Evolutionary conservation across 2,329 filamentous ascomycete genomes (phyloP).

Genomic region (Fusarium phyllophilum): DNA sequence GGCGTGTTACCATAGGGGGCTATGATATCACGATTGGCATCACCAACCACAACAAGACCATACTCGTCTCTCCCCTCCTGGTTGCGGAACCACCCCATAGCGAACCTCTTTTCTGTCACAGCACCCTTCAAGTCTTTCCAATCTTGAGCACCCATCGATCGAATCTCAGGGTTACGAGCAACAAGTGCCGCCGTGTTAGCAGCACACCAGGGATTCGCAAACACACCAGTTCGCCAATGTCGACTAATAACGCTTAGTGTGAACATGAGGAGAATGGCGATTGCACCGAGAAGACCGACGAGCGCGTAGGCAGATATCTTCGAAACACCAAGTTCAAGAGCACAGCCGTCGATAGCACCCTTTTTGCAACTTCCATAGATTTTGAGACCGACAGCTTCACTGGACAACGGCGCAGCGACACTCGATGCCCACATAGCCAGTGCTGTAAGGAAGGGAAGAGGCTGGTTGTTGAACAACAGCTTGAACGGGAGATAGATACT

Average conservation of each 20-base stretch:
- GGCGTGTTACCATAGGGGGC: slow-evolving; percentile 20
- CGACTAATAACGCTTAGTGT: slow-evolving; percentile 29
- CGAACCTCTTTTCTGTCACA: slow-evolving; percentile 25
- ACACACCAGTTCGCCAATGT: slow-evolving; percentile 35
- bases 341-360: slow-evolving; percentile 32
- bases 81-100: slow-evolving; percentile 24
- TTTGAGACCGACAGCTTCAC: slow-evolving; percentile 38
- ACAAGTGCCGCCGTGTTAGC: slow-evolving; percentile 33
- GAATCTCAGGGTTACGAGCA: slow-evolving; percentile 31
- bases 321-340: slow-evolving; percentile 34
- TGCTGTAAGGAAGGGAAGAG: slow-evolving; percentile 42
- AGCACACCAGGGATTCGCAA: slow-evolving; percentile 38
- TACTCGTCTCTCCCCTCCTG: slow-evolving; percentile 28
- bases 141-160: slow-evolving; percentile 19
- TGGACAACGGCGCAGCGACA: slow-evolving; percentile 30
- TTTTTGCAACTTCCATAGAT: slow-evolving; percentile 33
- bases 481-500: slow-evolving; percentile 50
- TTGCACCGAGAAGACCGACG: slow-evolving; percentile 9
- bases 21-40: neutral
- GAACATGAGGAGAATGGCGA: slow-evolving; percentile 5
- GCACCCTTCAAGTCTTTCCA: slow-evolving; percentile 24
- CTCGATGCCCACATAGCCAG: slow-evolving; percentile 15
- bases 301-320: slow-evolving; percentile 27
- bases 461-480: slow-evolving; percentile 48
- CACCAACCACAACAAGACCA: slow-evolving; percentile 22